Evolutionary conservation across 176 grass and related monocot genomes (phyloP).

Genomic region (Carex parvula): DNA sequence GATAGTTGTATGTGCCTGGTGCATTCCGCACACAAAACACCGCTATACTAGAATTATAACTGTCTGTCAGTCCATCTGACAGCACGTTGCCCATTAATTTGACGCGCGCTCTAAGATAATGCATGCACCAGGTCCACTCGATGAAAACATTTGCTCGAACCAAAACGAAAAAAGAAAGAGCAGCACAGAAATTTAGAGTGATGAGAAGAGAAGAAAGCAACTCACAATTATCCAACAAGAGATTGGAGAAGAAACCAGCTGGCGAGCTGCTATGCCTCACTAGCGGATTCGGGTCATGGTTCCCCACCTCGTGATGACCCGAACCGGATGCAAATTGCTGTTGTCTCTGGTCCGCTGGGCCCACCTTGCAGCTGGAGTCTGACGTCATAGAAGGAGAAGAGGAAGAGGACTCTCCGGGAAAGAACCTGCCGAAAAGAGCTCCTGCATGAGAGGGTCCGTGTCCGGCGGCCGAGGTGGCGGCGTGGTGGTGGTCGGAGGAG

Average conservation of each 20-base stretch:
- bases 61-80: neutral
- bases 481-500: constrained; percentile 25
- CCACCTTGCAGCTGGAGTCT: constrained; percentile 23
- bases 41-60: neutral
- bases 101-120: neutral
- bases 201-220: neutral
- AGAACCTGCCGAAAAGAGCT: constrained; percentile 41
- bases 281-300: constrained; percentile 42
- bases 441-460: neutral
- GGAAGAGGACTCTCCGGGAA: constrained; percentile 44
- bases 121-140: neutral
- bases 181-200: neutral
- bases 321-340: neutral
- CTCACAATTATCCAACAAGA: constrained; percentile 54
- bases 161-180: neutral
- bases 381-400: constrained; percentile 34
- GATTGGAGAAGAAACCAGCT: constrained; percentile 79
- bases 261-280: constrained; percentile 75
- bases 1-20: neutral
- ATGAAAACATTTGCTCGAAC: neutral
- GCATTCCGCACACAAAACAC: neutral
- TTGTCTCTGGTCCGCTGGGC: neutral
- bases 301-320: constrained; percentile 13
- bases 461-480: neutral
- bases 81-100: neutral